Evolutionary conservation across 371 early-diverging fungal genomes (phyloP).

Genomic region (Mucor velutinosus): DNA sequence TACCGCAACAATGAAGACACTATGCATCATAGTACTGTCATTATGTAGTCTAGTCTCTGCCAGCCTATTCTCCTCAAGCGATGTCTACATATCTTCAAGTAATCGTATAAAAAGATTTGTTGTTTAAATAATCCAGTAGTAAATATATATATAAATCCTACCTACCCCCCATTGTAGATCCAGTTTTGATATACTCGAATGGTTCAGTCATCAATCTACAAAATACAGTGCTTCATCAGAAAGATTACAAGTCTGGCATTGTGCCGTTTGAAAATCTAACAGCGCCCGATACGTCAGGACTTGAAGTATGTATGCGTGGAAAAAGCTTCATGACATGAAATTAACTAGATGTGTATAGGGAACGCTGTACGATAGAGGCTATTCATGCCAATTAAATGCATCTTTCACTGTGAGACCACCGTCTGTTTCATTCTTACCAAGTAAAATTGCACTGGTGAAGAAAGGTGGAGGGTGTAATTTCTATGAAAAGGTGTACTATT

Average conservation of each 20-base stretch:
- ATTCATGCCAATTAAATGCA: conserved; percentile 36
- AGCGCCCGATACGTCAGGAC: conserved; percentile 30
- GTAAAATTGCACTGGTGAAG: conserved; percentile 45
- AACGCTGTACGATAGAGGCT: conserved; percentile 46
- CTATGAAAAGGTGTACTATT: conserved; percentile 36
- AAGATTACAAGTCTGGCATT: conserved; percentile 36
- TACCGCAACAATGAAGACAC: not conserved
- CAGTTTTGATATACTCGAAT: conserved; percentile 41
- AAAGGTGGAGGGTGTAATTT: conserved; percentile 42
- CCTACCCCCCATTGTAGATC: conserved; percentile 23
- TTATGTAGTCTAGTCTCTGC: conserved; percentile 6
- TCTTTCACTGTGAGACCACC: conserved; percentile 20
- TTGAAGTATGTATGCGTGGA: conserved; percentile 15
- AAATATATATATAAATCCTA: not conserved
- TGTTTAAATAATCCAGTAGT: not conserved
- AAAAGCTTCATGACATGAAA: not conserved
- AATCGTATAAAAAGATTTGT: conserved; percentile 1
- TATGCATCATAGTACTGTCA: not conserved
- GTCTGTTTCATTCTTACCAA: conserved; percentile 18
- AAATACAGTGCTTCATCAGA: conserved; percentile 17
- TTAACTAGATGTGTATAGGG: conserved; percentile 27
- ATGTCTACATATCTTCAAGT: conserved; percentile 45
- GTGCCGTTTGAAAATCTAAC: conserved; percentile 39
- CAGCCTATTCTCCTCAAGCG: conserved; percentile 37
- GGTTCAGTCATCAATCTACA: conserved; percentile 24